Evolutionary conservation across 1,139 yeast genomes (phyloP).

Genomic region (Yamadazyma mexicana): DNA sequence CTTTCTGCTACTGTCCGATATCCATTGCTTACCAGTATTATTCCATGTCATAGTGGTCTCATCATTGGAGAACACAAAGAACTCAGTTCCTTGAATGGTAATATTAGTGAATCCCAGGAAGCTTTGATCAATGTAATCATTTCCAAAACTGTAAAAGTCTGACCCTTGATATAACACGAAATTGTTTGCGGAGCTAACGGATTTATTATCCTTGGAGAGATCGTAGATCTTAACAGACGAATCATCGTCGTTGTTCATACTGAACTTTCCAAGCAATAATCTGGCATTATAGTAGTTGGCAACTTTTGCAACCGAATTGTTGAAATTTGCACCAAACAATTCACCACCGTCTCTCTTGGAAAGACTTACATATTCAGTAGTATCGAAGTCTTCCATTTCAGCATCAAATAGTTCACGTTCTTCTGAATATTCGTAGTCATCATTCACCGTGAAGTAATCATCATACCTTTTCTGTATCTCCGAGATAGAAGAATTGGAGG

Average conservation of each 20-base stretch:
- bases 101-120: conserved; percentile 37
- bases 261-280: conserved; percentile 37
- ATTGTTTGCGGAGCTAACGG: conserved; percentile 31
- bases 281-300: conserved; percentile 21
- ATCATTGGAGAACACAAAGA: conserved; percentile 33
- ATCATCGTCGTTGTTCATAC: conserved; percentile 19
- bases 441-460: not conserved
- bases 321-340: conserved; percentile 33
- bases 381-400: not conserved
- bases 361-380: not conserved
- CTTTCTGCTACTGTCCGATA: conserved; percentile 32
- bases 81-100: conserved; percentile 34
- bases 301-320: conserved; percentile 28
- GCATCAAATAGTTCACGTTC: conserved; percentile 5
- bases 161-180: conserved; percentile 29
- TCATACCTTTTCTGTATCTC: conserved; percentile 10
- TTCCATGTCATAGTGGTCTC: conserved; percentile 41
- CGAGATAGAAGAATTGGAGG: conserved; percentile 31
- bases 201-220: conserved; percentile 29
- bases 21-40: conserved; percentile 32
- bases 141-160: conserved; percentile 43
- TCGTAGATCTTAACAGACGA: conserved; percentile 24
- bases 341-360: conserved; percentile 24
- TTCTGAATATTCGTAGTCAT: conserved; percentile 4
- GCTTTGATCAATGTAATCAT: conserved; percentile 22